Conservation (phyloP, 345 rosid genomes). For the Citrus glauca region DNA sequence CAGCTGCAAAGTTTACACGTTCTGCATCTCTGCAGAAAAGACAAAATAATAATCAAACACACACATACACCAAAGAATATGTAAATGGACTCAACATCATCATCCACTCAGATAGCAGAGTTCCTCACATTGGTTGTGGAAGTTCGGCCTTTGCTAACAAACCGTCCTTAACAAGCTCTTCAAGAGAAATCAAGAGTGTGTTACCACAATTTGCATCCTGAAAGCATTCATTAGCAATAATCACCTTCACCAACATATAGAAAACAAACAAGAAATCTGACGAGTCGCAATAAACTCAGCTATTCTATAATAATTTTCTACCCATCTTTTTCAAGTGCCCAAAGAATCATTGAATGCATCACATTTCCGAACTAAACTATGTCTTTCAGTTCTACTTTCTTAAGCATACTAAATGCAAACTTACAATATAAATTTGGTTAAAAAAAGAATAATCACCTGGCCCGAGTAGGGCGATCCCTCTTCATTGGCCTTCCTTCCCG, state of each 20-base stretch:
- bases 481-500: constrained; percentile 53
- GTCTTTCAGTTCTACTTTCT: neutral
- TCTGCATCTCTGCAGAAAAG: constrained; percentile 48
- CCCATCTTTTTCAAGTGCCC: neutral
- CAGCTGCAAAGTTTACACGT: constrained; percentile 54
- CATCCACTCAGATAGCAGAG: neutral
- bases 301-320: neutral
- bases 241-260: neutral
- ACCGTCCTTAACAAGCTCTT: constrained; percentile 86
- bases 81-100: neutral
- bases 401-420: neutral
- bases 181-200: constrained; percentile 84
- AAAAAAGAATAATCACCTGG: constrained; percentile 40
- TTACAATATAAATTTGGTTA: neutral
- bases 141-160: constrained; percentile 66
- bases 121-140: constrained; percentile 61
- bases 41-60: neutral
- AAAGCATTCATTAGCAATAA: constrained; percentile 3
- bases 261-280: neutral
- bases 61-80: neutral
- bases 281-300: neutral
- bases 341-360: neutral
- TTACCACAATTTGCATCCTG: constrained; percentile 99
- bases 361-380: neutral
- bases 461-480: constrained; percentile 93